Base-by-base conservation (phyloP, 2,329 filamentous ascomycete genomes). In the Stagonosporopsis vannaccii region DNA sequence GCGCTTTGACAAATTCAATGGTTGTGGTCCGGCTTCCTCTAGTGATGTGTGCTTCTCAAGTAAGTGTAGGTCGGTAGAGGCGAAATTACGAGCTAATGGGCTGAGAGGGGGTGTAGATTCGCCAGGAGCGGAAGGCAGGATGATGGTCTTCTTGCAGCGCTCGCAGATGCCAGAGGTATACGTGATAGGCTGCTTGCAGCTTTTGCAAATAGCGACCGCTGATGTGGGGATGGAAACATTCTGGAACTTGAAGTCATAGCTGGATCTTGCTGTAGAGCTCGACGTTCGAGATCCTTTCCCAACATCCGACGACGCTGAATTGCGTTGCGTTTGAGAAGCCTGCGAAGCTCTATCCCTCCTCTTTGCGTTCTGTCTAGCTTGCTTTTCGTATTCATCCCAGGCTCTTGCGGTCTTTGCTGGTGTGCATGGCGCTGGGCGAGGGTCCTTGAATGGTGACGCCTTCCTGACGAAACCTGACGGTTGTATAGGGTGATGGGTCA, bases 341-440 rank as follows among this genome's bases (percentile, higher is more conserved):
- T 60, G 59, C 8, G 57, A 62, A 35, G 54, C 57, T 12, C 43
- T 58, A 11, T 75, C 69, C 55, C 72, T 66, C 54, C 58, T 66
- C 51, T 51, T 72, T 51, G 65, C 70, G 37, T 70, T 71, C 47
- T 74, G 71, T 15, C 69, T 51, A 9, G 72, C 72, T 35, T 60
- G 60, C 53, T 56, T 69, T 52, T 75, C 73, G 36, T 72, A 73
- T 48, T 72, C 68, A 30, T 76, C 72, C 72, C 71, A 75, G n/a
- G 71, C 41, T 48, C 69, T 65, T 28, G 66, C 71, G 13, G 73
- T 74, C 25, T 63, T 67, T 19, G 58, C 55, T 17, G 69, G 70
- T 26, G 67, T 70, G 33, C 57, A 67, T 41, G 63, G 66, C 32
- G 71, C 60, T 48, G 71, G 60, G 32, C 64, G 63, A 45, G 66